Evolutionary conservation across 164 flowering plant species (phyloP).

Genomic region (Umbilicus rupestris): DNA sequence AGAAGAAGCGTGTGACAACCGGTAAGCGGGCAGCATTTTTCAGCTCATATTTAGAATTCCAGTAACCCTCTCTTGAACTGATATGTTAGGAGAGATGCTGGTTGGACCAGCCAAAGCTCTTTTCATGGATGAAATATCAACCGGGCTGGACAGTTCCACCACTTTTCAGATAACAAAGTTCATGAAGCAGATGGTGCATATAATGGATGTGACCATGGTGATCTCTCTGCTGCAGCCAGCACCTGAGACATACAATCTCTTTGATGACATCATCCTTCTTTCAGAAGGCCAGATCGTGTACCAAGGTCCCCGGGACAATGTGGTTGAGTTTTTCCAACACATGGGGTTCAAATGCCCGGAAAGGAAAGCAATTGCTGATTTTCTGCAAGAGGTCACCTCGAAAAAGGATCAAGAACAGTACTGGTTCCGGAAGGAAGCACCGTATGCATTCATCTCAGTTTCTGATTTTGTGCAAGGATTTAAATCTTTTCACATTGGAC

Average conservation of each 20-base stretch:
- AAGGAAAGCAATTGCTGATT: conserved; percentile 63
- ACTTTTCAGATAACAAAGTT: conserved; percentile 42
- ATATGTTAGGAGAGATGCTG: conserved; percentile 44
- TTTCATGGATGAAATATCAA: conserved; percentile 63
- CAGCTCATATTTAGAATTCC: background rate
- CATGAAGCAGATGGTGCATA: conserved; percentile 47
- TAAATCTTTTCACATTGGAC: conserved; percentile 45
- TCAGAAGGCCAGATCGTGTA: conserved; percentile 61
- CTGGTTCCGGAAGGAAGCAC: conserved; percentile 32
- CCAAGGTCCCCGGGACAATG: conserved; percentile 52
- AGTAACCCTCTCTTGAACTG: background rate
- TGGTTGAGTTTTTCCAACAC: conserved; percentile 45
- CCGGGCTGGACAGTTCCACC: conserved; percentile 55
- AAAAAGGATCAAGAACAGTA: conserved; percentile 63
- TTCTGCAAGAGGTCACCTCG: conserved; percentile 62
- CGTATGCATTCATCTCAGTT: conserved; percentile 40
- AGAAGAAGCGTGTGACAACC: conserved; percentile 41
- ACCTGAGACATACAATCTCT: conserved; percentile 42
- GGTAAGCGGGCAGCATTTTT: conserved; percentile 15
- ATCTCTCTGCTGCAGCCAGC: conserved; percentile 47
- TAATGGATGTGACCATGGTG: conserved; percentile 40
- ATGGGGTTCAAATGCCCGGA: conserved; percentile 61
- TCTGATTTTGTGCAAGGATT: conserved; percentile 39
- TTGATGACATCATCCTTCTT: conserved; percentile 48
- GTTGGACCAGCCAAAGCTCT: conserved; percentile 49